Evolutionary conservation across 345 rosid genomes (phyloP), one percentile per base, ranked within the genome.

Genomic region (Bruguiera sexangula): DNA sequence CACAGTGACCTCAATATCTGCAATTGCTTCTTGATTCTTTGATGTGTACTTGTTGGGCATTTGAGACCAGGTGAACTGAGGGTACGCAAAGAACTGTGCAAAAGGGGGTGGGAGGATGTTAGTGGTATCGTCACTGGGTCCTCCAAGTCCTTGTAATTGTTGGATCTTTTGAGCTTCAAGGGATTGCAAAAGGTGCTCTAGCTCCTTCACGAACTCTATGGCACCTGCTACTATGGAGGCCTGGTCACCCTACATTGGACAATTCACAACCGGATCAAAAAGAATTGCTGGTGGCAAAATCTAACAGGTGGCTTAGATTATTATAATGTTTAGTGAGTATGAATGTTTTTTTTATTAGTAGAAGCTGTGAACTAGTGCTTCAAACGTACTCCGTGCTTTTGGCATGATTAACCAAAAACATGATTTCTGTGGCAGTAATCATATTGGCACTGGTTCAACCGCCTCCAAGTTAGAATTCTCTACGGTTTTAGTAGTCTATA

Each of bases 181-280:
- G 56, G 86, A 75, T 61, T 85, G 82, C 66, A 90, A 76, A 51
- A 85, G 82, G 26, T 87, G 90, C 81, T 93, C 96, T 60, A 90
- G 87, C 70, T 90, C 89, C 87, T 90, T 93, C 73, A 93, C 90
- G 79, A 85, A 93, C 76, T 88, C 96, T 68, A 93, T 86, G 8
- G 96, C 96, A 52, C 96, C 96, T 37, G 93, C 98, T 56, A 93
- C 96, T 71, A 89, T 85, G 29, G 98, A 88, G 4, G 98, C 98
- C 75, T 90, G 98, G 76, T 93, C 98, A 73, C 98, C 92, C 98
- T 92, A 60, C 72, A 81, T 9, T 52, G 48, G 11, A 71, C n/a
- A 43, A 43, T 8, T 34, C 8, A 34, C 13, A 43, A 43, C 19
- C 4, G 19, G 4, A 39, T 9, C 1, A 43, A 15, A 43, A 9